Percentiles rank a stretch among this genome's conserved stretches.
These are phyloP conservation scores for Coprinopsis sp. DNA, from an alignment of 768 basidiomycete species.

Conservation along the genomic window DNA sequence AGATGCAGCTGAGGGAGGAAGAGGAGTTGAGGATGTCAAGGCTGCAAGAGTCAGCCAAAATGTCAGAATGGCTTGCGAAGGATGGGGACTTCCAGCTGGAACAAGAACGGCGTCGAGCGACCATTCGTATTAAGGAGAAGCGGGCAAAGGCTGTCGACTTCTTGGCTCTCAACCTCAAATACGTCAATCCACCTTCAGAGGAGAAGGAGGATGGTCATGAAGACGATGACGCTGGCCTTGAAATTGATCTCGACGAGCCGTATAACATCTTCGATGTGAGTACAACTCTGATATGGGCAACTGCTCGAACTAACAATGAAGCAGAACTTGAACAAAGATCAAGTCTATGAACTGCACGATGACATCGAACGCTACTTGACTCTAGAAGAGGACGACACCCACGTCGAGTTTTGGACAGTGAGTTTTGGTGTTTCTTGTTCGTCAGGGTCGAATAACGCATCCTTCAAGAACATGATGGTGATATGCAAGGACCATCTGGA, in stretches of 20 bases:
- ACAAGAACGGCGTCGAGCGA: slow-evolving; percentile 85
- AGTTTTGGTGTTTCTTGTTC: slow-evolving; percentile 17
- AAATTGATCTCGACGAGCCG: slow-evolving; percentile 97
- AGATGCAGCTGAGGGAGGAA: slow-evolving; percentile 83
- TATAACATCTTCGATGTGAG: slow-evolving; percentile 95
- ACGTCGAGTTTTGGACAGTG: slow-evolving; percentile 98
- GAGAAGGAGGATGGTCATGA: slow-evolving; percentile 58
- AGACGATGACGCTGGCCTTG: slow-evolving; percentile 83
- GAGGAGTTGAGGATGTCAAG: slow-evolving; percentile 88
- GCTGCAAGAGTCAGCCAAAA: slow-evolving; percentile 90
- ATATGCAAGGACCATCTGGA: slow-evolving; percentile 91
- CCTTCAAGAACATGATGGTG: slow-evolving; percentile 89
- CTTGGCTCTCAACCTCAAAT: slow-evolving; percentile 91
- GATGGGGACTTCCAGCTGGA: slow-evolving; percentile 97
- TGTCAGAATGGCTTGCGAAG: slow-evolving; percentile 97
- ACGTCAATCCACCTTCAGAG: slow-evolving; percentile 68
- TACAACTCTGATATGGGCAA: slow-evolving; percentile 14
- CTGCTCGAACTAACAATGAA: slow-evolving; percentile 4
- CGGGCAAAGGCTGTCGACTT: slow-evolving; percentile 99
- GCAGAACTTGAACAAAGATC: slow-evolving; percentile 79
- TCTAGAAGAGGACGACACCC: slow-evolving; percentile 77
- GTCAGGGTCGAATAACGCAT: background rate
- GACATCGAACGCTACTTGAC: slow-evolving; percentile 91
- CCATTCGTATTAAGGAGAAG: slow-evolving; percentile 93
- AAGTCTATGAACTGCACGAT: slow-evolving; percentile 90